A percentile compares a stretch with the other conserved stretches of the same genome.
phyloP scores from a whole-genome alignment of 148 eudicot genomes.

The Chenopodium formosanum region DNA sequence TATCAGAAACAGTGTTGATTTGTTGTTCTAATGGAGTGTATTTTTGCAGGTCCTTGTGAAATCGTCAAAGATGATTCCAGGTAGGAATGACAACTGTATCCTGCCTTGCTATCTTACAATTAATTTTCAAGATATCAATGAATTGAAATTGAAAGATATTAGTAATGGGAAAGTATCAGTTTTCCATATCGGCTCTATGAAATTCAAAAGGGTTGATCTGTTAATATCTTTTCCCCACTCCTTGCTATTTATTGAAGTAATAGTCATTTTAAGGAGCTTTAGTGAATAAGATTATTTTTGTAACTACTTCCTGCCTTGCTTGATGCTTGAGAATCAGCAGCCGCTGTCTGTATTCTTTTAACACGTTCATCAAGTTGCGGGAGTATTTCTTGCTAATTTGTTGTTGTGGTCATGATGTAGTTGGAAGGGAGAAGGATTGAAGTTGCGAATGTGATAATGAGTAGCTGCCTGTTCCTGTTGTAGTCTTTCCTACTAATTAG shows the following conservation, averaged over 20 bases:
- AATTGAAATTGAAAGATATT: not conserved
- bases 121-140: not conserved
- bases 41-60: constrained; percentile 83
- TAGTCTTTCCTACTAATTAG: not conserved
- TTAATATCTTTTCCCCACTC: not conserved
- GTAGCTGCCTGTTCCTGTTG: not conserved
- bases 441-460: not conserved
- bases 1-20: not conserved
- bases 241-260: not conserved
- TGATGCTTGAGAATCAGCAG: not conserved
- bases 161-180: not conserved
- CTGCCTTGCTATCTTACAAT: not conserved
- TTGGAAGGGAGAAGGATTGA: not conserved
- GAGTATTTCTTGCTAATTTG: not conserved
- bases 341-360: not conserved
- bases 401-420: not conserved
- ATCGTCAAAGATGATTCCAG: constrained; percentile 97
- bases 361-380: not conserved
- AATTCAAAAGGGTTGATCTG: not conserved
- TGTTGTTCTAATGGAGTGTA: constrained; percentile 12
- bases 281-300: not conserved
- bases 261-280: not conserved
- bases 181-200: not conserved
- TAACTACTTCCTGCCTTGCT: not conserved
- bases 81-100: constrained; percentile 31